Evolutionary conservation across 23 red algal genomes (phyloP).

Genomic region (Cyanidioschyzon merolae): DNA sequence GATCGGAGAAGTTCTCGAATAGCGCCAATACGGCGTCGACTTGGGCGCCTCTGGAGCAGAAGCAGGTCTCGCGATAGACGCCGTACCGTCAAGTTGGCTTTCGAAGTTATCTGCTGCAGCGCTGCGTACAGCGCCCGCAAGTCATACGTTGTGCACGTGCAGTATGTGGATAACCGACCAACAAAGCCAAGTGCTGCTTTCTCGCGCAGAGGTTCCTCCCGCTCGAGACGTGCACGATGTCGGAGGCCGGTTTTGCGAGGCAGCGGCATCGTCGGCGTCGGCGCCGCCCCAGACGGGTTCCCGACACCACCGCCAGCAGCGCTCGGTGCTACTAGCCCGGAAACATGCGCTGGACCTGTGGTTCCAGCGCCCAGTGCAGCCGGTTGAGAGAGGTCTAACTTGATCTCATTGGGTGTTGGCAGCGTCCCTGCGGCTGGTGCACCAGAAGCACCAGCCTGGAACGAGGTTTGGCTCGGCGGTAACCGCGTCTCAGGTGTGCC

Average conservation of each 20-base stretch:
- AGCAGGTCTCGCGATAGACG: conserved; percentile 22
- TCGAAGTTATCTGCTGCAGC: conserved; percentile 9
- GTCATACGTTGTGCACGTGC: conserved; percentile 38
- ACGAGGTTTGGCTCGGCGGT: neutral
- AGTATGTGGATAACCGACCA: conserved; percentile 27
- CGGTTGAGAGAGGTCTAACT: neutral
- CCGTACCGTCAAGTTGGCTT: neutral
- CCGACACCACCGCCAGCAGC: neutral
- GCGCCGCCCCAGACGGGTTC: neutral
- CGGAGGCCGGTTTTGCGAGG: conserved; percentile 14
- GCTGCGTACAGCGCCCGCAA: conserved; percentile 22
- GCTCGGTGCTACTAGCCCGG: neutral
- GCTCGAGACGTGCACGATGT: conserved; percentile 8
- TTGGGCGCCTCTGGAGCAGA: conserved; percentile 16
- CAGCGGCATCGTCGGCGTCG: neutral
- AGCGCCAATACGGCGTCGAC: neutral
- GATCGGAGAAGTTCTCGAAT: neutral
- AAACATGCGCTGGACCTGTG: neutral
- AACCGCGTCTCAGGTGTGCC: neutral
- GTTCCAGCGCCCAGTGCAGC: neutral
- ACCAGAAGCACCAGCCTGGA: neutral
- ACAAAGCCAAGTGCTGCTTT: conserved; percentile 3
- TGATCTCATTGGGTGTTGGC: neutral
- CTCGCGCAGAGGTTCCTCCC: conserved; percentile 8
- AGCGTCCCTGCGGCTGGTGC: neutral